Evolutionary conservation across 768 basidiomycete genomes (phyloP).

Genomic region (Suillus placidus): DNA sequence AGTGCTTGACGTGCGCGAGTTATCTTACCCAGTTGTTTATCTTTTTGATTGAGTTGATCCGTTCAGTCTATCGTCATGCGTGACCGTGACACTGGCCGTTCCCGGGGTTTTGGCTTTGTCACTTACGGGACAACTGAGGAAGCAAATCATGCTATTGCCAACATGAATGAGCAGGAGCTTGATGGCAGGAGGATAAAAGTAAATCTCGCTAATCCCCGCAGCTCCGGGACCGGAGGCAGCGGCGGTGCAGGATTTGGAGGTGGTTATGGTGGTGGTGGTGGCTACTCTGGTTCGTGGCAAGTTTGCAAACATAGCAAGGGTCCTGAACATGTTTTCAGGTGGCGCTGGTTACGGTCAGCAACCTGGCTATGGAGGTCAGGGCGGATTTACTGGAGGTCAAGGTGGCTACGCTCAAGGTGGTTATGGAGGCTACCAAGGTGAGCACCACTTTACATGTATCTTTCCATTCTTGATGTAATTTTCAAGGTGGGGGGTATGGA

Average conservation of each 20-base stretch:
- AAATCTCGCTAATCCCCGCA: slow-evolving; percentile 78
- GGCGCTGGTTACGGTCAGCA: slow-evolving; percentile 30
- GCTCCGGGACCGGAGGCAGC: slow-evolving; percentile 56
- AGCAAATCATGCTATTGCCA: slow-evolving; percentile 75
- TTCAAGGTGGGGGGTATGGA: slow-evolving; percentile 25
- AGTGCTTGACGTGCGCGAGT: slow-evolving; percentile 88
- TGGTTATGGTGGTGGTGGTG: slow-evolving; percentile 38
- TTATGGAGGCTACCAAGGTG: slow-evolving; percentile 28
- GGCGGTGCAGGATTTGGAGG: slow-evolving; percentile 27
- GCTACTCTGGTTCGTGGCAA: slow-evolving; percentile 31
- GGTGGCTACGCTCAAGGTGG: slow-evolving; percentile 27
- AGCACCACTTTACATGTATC: slow-evolving; percentile 14
- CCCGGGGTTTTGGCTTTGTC: slow-evolving; percentile 97
- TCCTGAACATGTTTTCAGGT: slow-evolving; percentile 25
- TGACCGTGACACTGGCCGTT: slow-evolving; percentile 97
- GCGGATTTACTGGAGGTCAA: slow-evolving; percentile 35
- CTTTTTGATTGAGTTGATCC: slow-evolving; percentile 31
- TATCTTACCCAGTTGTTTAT: slow-evolving; percentile 24
- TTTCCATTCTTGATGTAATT: slow-evolving; percentile 20
- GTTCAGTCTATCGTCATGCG: slow-evolving; percentile 95
- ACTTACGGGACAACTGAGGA: slow-evolving; percentile 65
- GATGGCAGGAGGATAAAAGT: slow-evolving; percentile 92
- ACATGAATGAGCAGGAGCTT: slow-evolving; percentile 87
- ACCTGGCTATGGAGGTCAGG: slow-evolving; percentile 25
- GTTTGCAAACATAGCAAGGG: neutral